Percentiles rank a stretch among this genome's conserved stretches.
phyloP scores from a whole-genome alignment of 2,329 filamentous ascomycete genomes.

The Podosphaera leucotricha region DNA sequence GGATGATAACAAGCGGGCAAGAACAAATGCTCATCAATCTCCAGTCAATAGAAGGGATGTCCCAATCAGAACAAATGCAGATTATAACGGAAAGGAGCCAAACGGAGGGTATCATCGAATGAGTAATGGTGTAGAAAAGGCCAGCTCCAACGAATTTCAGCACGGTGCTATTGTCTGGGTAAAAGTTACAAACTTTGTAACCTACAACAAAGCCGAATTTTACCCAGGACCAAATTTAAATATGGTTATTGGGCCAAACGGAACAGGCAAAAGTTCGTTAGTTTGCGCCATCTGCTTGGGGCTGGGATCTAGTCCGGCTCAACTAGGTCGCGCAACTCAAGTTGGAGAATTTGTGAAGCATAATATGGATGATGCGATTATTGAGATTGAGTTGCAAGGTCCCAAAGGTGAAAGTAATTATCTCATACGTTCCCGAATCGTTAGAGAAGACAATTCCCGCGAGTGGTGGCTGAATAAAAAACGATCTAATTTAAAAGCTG shows the following conservation, averaged over 20 bases:
- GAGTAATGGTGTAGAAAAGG: not conserved
- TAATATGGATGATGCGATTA: constrained; percentile 48
- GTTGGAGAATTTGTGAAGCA: constrained; percentile 86
- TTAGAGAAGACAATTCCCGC: constrained; percentile 57
- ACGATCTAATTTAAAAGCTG: constrained; percentile 33
- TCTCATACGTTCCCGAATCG: constrained; percentile 53
- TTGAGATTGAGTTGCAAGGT: constrained; percentile 70
- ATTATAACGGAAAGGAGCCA: not conserved
- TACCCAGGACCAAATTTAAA: constrained; percentile 79
- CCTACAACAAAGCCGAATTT: constrained; percentile 81
- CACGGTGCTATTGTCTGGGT: constrained; percentile 69
- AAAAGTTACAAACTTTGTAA: constrained; percentile 73
- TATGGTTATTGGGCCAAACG: constrained; percentile 98
- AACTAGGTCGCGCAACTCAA: constrained; percentile 67
- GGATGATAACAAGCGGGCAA: not conserved
- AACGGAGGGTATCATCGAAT: not conserved
- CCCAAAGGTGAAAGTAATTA: constrained; percentile 38
- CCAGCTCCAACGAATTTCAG: constrained; percentile 19
- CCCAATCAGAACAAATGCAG: not conserved
- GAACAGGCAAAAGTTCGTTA: constrained; percentile 89
- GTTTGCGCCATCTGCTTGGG: constrained; percentile 93
- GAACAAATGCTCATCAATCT: not conserved
- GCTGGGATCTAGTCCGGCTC: constrained; percentile 58
- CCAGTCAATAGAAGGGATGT: not conserved
- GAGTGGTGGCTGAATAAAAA: constrained; percentile 57